Evolutionary conservation across 495 filamentous ascomycete genomes (phyloP), one percentile per base, ranked within the genome.

Genomic region (Neurospora sp.): DNA sequence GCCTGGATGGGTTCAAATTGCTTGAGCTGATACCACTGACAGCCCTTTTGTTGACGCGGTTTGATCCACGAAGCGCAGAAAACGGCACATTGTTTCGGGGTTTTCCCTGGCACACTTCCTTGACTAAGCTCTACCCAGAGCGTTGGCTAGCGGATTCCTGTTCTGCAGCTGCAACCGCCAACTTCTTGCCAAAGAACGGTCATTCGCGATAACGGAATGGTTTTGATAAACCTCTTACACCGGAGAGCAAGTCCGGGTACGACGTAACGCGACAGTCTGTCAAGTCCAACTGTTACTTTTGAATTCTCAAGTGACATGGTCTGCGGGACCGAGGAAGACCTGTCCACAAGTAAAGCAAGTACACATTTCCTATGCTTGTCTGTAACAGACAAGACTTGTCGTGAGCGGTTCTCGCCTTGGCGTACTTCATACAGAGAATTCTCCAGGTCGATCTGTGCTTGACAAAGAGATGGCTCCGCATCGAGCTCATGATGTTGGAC

Each of bases 231-330:
- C 27, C 53, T 18, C 22, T 35, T 18, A 72, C 70, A 44, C 68
- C 72, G 45, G 69, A 74, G 69, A 70, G 71, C 45, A 68, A 70
- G 69, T 68, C 69, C 73, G 44, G 71, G 69, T 75, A 72, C 75
- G 53, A 77, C 76, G 72, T 39, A 71, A 69, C 73, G 73, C 75
- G 40, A 71, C 75, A 77, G 71, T 73, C 69, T 78, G 75, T 77
- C 73, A 78, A 69, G 40, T 69, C 68, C 70, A 70, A 65, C 53
- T 35, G 53, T 65, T 35, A 35, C 53, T 37, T 65, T 65, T 31
- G 27, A 7, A 61, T 9, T 31, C 53, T 16, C 53, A 37, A 65
- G 27, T 65, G 53, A 35, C 53, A 65, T 65, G 27, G 6, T 9
- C 12, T 37, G 53, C 53, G 53, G 53, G 53, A 65, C 53, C 27